Evolutionary conservation across 164 flowering plant species (phyloP).

Genomic region (Nelumbo lutea): DNA sequence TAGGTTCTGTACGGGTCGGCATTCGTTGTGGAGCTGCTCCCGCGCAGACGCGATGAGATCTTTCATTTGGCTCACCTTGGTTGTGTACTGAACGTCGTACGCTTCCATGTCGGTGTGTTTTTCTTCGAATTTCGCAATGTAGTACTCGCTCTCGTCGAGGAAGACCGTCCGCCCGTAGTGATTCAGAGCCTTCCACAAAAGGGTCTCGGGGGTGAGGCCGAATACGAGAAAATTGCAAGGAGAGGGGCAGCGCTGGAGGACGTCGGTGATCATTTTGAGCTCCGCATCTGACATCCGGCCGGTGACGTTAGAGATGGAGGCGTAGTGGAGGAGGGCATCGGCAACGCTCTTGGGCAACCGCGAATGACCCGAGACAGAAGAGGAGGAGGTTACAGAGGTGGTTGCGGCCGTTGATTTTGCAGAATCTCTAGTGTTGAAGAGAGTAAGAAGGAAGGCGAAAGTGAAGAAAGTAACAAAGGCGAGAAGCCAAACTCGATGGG

Average conservation of each 20-base stretch:
- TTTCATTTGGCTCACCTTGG: slow-evolving; percentile 51
- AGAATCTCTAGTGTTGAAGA: slow-evolving; percentile 31
- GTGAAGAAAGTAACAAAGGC: slow-evolving; percentile 58
- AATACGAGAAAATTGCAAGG: slow-evolving; percentile 75
- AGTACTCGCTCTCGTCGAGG: slow-evolving; percentile 68
- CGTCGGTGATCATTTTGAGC: slow-evolving; percentile 40
- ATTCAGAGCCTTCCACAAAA: slow-evolving; percentile 74
- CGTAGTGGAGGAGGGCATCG: slow-evolving; percentile 68
- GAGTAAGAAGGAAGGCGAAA: slow-evolving; percentile 44
- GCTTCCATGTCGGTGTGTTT: slow-evolving; percentile 61
- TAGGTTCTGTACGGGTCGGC: slow-evolving; percentile 84
- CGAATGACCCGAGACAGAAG: slow-evolving; percentile 9
- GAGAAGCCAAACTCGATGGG: slow-evolving; percentile 51
- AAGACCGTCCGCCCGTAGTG: slow-evolving; percentile 65
- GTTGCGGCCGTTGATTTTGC: slow-evolving; percentile 4
- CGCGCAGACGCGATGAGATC: slow-evolving; percentile 45
- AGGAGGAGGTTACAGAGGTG: slow-evolving; percentile 9
- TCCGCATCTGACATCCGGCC: slow-evolving; percentile 54
- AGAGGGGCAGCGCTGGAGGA: slow-evolving; percentile 37
- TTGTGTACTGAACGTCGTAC: slow-evolving; percentile 82
- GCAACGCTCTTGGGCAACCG: slow-evolving; percentile 26
- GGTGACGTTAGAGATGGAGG: slow-evolving; percentile 39
- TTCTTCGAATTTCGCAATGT: slow-evolving; percentile 44
- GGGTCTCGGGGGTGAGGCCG: slow-evolving; percentile 84
- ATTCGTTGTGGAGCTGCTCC: slow-evolving; percentile 58